Percentiles rank a stretch among this genome's conserved stretches.
phyloP scores from a whole-genome alignment of 495 filamentous ascomycete genomes.

The Parathielavia appendiculata region DNA sequence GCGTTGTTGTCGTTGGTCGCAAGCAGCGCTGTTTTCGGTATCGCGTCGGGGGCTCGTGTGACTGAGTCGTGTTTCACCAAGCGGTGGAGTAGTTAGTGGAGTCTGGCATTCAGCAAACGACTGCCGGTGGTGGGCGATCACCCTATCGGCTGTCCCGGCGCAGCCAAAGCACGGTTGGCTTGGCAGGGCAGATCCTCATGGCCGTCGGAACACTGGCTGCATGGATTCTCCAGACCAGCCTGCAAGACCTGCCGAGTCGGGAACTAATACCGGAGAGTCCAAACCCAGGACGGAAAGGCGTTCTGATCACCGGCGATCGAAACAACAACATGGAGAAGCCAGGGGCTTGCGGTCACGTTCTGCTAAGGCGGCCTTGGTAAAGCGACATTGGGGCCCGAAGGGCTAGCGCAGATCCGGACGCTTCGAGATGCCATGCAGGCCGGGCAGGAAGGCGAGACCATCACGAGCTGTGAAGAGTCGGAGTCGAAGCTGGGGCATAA shows the following conservation, averaged over 20 bases:
- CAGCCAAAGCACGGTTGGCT: too few relatives aligned
- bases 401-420: background rate
- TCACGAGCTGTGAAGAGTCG: background rate
- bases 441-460: background rate
- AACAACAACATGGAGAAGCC: background rate
- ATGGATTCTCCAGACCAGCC: background rate
- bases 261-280: background rate
- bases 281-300: background rate
- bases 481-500: background rate
- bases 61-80: background rate
- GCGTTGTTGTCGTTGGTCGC: background rate
- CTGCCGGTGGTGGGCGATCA: too few relatives aligned
- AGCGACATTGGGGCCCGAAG: background rate
- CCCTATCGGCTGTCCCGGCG: too few relatives aligned
- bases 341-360: background rate
- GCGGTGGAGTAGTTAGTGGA: background rate
- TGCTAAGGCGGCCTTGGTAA: background rate
- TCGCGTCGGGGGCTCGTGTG: background rate
- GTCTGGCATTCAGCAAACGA: too few relatives aligned
- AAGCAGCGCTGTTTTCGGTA: background rate
- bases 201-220: background rate
- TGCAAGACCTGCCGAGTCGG: background rate
- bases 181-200: background rate
- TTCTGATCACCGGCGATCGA: background rate
- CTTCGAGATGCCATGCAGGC: background rate